phyloP scores from a whole-genome alignment of 164 flowering plant species.

The Buxus sempervirens region DNA sequence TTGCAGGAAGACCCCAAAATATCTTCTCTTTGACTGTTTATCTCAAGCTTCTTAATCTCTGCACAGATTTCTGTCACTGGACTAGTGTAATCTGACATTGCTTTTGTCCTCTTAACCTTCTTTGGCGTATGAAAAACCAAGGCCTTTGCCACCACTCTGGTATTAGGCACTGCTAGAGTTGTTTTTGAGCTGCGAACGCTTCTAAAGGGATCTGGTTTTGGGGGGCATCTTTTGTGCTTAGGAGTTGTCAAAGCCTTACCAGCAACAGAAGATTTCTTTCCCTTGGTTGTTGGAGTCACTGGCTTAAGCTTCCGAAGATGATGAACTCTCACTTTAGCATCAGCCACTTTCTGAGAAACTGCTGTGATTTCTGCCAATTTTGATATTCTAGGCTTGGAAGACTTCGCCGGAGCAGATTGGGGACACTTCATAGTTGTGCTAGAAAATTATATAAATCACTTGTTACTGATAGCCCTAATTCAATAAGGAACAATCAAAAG shows the following conservation, averaged over 20 bases:
- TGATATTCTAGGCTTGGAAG: conserved; percentile 60
- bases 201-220: conserved; percentile 36
- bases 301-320: conserved; percentile 30
- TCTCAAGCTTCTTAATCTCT: conserved; percentile 64
- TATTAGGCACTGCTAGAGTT: conserved; percentile 26
- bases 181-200: conserved; percentile 56
- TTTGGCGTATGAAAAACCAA: conserved; percentile 66
- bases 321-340: conserved; percentile 32
- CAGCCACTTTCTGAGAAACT: conserved; percentile 41
- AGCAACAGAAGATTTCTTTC: conserved; percentile 31
- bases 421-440: conserved; percentile 64
- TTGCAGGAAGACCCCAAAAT: conserved; percentile 22
- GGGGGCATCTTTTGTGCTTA: conserved; percentile 35
- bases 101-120: conserved; percentile 42
- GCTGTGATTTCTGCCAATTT: conserved; percentile 52
- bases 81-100: conserved; percentile 31
- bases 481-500: not conserved
- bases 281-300: conserved; percentile 43
- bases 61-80: conserved; percentile 45
- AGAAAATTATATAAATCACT: conserved; percentile 9
- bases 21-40: conserved; percentile 38
- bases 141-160: conserved; percentile 51
- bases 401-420: conserved; percentile 76
- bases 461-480: conserved; percentile 9
- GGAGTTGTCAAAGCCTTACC: conserved; percentile 77